A percentile compares a stretch with the other conserved stretches of the same genome.
phyloP scores from a whole-genome alignment of 495 filamentous ascomycete genomes.

The Wilcoxina mikolae region DNA sequence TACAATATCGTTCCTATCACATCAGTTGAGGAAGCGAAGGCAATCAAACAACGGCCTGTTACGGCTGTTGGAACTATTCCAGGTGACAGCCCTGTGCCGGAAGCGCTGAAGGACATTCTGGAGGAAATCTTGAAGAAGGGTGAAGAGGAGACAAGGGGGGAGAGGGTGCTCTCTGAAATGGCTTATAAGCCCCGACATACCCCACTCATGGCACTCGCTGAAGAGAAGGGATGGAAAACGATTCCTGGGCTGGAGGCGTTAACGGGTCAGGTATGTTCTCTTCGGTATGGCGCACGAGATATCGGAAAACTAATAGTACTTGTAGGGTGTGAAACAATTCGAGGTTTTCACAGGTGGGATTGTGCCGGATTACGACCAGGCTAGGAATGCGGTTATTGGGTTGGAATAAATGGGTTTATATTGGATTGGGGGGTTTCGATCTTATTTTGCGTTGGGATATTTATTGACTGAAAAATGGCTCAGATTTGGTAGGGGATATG shows the following conservation, averaged over 20 bases:
- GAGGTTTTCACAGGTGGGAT: constrained; percentile 27
- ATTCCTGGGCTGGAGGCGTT: constrained; percentile 83
- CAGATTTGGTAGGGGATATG: no score
- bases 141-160: constrained; percentile 31
- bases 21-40: constrained; percentile 35
- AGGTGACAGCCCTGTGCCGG: constrained; percentile 71
- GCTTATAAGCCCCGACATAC: constrained; percentile 83
- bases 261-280: constrained; percentile 61
- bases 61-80: constrained; percentile 85
- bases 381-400: constrained; percentile 21
- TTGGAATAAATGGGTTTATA: not conserved
- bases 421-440: not conserved
- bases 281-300: constrained; percentile 4
- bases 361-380: constrained; percentile 18
- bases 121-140: constrained; percentile 44
- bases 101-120: constrained; percentile 51
- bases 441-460: not conserved
- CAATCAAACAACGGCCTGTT: constrained; percentile 40
- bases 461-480: no score
- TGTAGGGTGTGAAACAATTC: constrained; percentile 23
- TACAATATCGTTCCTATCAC: constrained; percentile 59
- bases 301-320: not conserved
- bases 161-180: constrained; percentile 75
- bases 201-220: constrained; percentile 69
- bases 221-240: constrained; percentile 66